Conservation (phyloP, 2,329 filamentous ascomycete genomes). For the Aspergillus jensenii region DNA sequence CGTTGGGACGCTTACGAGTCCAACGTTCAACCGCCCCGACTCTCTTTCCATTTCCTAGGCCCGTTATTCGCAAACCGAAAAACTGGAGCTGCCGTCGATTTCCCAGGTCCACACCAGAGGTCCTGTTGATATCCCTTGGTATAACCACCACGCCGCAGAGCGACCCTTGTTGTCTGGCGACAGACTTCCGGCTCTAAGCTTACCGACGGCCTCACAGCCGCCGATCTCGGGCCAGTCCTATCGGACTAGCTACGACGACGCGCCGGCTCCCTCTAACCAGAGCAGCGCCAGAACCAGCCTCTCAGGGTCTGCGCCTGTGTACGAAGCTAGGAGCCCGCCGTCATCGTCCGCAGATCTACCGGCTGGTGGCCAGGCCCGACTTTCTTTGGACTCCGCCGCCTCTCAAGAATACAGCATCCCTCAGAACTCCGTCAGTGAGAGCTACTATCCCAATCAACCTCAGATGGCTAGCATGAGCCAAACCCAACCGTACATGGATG, state of each 20-base stretch:
- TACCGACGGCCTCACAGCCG: slow-evolving; percentile 63
- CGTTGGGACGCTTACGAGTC: slow-evolving; percentile 24
- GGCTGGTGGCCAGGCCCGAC: slow-evolving; percentile 40
- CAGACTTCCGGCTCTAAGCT: slow-evolving; percentile 69
- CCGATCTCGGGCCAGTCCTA: slow-evolving; percentile 73
- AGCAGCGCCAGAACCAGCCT: slow-evolving; percentile 57
- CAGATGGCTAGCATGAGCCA: slow-evolving; percentile 71
- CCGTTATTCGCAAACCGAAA: slow-evolving; percentile 64
- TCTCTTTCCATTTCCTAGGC: slow-evolving; percentile 22
- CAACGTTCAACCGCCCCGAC: slow-evolving; percentile 19
- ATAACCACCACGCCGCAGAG: slow-evolving; percentile 65
- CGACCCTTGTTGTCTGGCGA: slow-evolving; percentile 69
- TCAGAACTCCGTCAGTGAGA: slow-evolving; percentile 36
- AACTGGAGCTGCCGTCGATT: slow-evolving; percentile 90
- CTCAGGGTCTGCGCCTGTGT: slow-evolving; percentile 52
- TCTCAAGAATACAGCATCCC: slow-evolving; percentile 35
- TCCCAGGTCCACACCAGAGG: slow-evolving; percentile 80
- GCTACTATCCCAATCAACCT: slow-evolving; percentile 43
- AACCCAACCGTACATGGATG: slow-evolving; percentile 79
- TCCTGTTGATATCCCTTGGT: slow-evolving; percentile 68
- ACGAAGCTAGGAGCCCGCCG: slow-evolving; percentile 69
- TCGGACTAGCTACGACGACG: slow-evolving; percentile 73
- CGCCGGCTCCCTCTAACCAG: slow-evolving; percentile 48
- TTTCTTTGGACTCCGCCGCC: slow-evolving; percentile 35
- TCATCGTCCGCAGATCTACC: slow-evolving; percentile 56